These are phyloP conservation scores for Boletus reticulatus DNA, from an alignment of 768 basidiomycete species.

Conservation along the genomic window DNA sequence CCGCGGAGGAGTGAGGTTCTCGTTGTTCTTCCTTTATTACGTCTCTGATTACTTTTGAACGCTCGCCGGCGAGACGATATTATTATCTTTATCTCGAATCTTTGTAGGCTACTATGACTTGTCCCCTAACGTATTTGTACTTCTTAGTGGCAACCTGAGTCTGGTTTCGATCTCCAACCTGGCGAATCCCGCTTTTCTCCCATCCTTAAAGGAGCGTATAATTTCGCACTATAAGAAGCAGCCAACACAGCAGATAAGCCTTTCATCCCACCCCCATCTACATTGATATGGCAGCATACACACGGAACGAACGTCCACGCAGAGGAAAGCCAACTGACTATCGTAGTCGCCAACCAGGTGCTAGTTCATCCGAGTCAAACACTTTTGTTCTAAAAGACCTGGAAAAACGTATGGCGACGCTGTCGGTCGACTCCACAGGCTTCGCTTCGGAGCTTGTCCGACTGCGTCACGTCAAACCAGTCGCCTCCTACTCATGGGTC, in stretches of 20 bases:
- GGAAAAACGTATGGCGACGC: constrained; percentile 13
- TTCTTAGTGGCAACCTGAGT: no score
- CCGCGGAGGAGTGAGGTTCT: constrained; percentile 22
- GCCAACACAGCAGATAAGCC: background rate
- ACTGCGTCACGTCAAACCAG: constrained; percentile 39
- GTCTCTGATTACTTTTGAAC: background rate
- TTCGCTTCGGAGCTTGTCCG: constrained; percentile 24
- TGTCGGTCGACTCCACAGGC: constrained; percentile 9
- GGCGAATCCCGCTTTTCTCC: background rate
- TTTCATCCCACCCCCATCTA: background rate
- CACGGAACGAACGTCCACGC: constrained; percentile 5
- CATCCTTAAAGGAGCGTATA: constrained; percentile 1
- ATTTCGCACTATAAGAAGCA: background rate
- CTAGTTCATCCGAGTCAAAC: background rate
- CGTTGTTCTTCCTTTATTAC: background rate
- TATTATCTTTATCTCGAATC: constrained; percentile 25
- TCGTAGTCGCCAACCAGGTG: background rate
- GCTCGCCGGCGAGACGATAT: constrained; percentile 24
- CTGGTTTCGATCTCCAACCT: no score
- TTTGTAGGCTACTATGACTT: constrained; percentile 1
- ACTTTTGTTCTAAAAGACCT: constrained; percentile 24
- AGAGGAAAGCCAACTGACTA: constrained; percentile 11
- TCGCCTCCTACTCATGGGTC: constrained; percentile 58
- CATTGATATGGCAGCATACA: constrained; percentile 18
- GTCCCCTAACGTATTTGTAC: background rate